These are phyloP conservation scores for Candida multigemmis DNA, from an alignment of 805 yeast genomes.

Conservation along the genomic window DNA sequence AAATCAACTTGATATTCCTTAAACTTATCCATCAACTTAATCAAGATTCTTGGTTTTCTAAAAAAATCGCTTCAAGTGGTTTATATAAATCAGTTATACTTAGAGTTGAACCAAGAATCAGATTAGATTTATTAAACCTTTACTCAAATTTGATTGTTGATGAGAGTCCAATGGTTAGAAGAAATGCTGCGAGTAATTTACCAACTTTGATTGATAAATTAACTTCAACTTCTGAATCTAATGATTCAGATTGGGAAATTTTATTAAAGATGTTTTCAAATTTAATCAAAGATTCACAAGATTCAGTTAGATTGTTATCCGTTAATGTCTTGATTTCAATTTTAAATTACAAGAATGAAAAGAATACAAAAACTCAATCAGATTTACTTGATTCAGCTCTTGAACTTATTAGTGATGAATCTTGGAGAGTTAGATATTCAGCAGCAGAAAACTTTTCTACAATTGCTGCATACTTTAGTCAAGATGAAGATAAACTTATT, in stretches of 20 bases:
- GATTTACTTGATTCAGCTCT: slow-evolving; percentile 59
- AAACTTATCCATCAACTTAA: slow-evolving; percentile 73
- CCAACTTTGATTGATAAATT: slow-evolving; percentile 61
- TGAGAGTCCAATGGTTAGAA: slow-evolving; percentile 96
- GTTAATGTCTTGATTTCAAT: slow-evolving; percentile 84
- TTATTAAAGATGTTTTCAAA: slow-evolving; percentile 76
- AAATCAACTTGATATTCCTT: slow-evolving; percentile 57
- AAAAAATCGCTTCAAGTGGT: slow-evolving; percentile 87
- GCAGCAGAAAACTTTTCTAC: slow-evolving; percentile 89
- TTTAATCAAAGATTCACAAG: slow-evolving; percentile 80
- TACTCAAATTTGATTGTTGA: slow-evolving; percentile 71
- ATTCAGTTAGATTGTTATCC: slow-evolving; percentile 84
- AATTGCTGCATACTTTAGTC: slow-evolving; percentile 57
- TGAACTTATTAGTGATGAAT: slow-evolving; percentile 73
- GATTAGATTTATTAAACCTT: slow-evolving; percentile 55
- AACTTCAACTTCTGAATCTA: slow-evolving; percentile 18
- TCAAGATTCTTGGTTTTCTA: slow-evolving; percentile 90
- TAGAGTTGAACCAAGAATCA: slow-evolving; percentile 43
- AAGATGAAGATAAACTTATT: slow-evolving; percentile 44
- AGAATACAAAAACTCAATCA: slow-evolving; percentile 45
- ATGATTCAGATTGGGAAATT: slow-evolving; percentile 56
- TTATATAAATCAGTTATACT: slow-evolving; percentile 63
- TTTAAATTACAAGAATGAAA: slow-evolving; percentile 54
- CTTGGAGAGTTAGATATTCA: slow-evolving; percentile 98
- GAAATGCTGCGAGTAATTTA: slow-evolving; percentile 83